Evolutionary conservation across 805 yeast genomes (phyloP).

Genomic region (Cyberlindnera nakhonratchasimensis): DNA sequence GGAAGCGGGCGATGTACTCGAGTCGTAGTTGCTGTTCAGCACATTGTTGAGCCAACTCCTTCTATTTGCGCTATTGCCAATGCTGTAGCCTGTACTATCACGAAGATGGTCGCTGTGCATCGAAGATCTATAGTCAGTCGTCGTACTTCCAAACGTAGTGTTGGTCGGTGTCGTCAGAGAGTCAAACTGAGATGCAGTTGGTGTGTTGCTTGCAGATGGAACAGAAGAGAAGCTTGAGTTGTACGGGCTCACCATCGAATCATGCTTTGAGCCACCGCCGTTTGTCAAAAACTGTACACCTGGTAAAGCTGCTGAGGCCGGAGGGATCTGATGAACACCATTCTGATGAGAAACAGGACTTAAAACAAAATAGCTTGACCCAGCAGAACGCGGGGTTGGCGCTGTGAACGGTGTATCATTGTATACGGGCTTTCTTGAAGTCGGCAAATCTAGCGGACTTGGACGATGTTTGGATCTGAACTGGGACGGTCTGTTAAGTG

Average conservation of each 20-base stretch:
- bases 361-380: conserved; percentile 16
- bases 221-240: conserved; percentile 16
- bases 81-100: conserved; percentile 5
- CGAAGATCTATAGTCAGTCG: conserved; percentile 11
- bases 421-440: conserved; percentile 12
- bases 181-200: conserved; percentile 13
- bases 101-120: conserved; percentile 5
- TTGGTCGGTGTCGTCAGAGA: conserved; percentile 15
- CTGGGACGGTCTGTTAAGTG: conserved; percentile 22
- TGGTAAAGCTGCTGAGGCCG: conserved; percentile 17
- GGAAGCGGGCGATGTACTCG: conserved; percentile 10
- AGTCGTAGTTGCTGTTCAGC: conserved; percentile 14
- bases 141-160: conserved; percentile 4
- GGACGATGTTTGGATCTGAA: conserved; percentile 29
- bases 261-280: conserved; percentile 5
- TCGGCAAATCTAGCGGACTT: conserved; percentile 21
- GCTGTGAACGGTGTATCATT: conserved; percentile 23
- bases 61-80: conserved; percentile 9
- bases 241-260: conserved; percentile 20
- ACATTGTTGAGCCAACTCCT: conserved; percentile 22
- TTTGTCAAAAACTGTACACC: conserved; percentile 17
- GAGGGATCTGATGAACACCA: conserved; percentile 4
- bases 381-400: conserved; percentile 24
- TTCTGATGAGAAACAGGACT: conserved; percentile 20
- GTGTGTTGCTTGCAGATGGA: conserved; percentile 16